These are phyloP conservation scores for Tricholoma furcatifolium DNA, from an alignment of 768 basidiomycete genomes.

Conservation along the genomic window DNA sequence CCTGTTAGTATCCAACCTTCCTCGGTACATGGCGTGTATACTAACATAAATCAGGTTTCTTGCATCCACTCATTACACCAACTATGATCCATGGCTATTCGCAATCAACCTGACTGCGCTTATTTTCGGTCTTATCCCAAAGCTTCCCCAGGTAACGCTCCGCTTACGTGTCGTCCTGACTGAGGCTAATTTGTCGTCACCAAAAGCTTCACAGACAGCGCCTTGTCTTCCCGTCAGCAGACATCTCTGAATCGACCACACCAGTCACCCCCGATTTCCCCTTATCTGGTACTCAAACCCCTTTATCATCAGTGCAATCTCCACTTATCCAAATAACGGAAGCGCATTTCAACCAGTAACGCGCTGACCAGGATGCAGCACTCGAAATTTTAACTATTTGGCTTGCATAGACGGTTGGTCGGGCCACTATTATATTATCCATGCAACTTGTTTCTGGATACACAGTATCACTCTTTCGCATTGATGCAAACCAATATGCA, in stretches of 20 bases:
- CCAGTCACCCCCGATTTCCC: slow-evolving; percentile 62
- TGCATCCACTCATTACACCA: slow-evolving; percentile 96
- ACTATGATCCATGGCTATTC: slow-evolving; percentile 94
- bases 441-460: not conserved
- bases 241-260: slow-evolving; percentile 63
- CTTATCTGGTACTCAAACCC: slow-evolving; percentile 49
- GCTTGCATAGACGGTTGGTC: not conserved
- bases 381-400: not conserved
- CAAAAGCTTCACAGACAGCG: slow-evolving; percentile 73
- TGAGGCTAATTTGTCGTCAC: slow-evolving; percentile 12
- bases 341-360: slow-evolving; percentile 40
- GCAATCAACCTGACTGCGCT: slow-evolving; percentile 85
- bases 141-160: slow-evolving; percentile 82
- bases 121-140: slow-evolving; percentile 83
- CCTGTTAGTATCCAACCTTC: slow-evolving; percentile 57
- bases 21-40: slow-evolving; percentile 10
- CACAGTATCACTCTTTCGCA: slow-evolving; percentile 10
- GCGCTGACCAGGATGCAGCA: not conserved
- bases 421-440: slow-evolving; percentile 1
- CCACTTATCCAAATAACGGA: slow-evolving; percentile 42
- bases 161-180: slow-evolving; percentile 2
- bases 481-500: slow-evolving; percentile 17
- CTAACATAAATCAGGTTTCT: slow-evolving; percentile 65
- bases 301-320: slow-evolving; percentile 26
- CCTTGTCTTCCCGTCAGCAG: slow-evolving; percentile 71